Evolutionary conservation across 140 eudicot genomes (phyloP).

Genomic region (Bidens hawaiensis): DNA sequence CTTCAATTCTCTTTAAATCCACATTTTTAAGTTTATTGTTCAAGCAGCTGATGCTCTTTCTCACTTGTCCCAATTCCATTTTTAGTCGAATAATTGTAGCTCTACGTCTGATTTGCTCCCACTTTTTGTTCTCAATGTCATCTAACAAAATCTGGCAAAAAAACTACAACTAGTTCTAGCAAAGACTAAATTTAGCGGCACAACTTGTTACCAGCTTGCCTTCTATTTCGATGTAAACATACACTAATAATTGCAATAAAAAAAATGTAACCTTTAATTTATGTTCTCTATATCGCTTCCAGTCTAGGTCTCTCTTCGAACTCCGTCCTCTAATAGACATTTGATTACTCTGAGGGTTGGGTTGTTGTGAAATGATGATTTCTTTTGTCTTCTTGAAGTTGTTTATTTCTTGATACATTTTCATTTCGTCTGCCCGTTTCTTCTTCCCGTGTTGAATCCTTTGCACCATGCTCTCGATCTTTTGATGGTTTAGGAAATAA

Average conservation of each 20-base stretch:
- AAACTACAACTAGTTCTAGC: background rate
- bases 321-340: background rate
- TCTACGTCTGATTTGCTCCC: background rate
- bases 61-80: constrained; percentile 9
- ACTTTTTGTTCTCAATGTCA: constrained; percentile 2
- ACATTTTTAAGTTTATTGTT: constrained; percentile 18
- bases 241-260: too few relatives aligned
- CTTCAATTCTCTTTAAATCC: constrained; percentile 5
- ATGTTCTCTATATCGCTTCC: background rate
- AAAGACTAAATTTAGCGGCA: too few relatives aligned
- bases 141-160: constrained; percentile 18
- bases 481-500: background rate
- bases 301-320: background rate
- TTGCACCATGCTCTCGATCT: constrained; percentile 20
- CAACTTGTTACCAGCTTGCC: too few relatives aligned
- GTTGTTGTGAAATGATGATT: background rate
- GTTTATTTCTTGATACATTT: constrained; percentile 12
- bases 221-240: too few relatives aligned
- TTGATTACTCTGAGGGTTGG: background rate
- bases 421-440: constrained; percentile 11
- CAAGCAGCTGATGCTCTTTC: constrained; percentile 6
- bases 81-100: constrained; percentile 16
- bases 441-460: constrained; percentile 19
- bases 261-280: background rate
- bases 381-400: constrained; percentile 2